phyloP scores from a whole-genome alignment of 345 rosid genomes.

The Boechera divaricarpa region DNA sequence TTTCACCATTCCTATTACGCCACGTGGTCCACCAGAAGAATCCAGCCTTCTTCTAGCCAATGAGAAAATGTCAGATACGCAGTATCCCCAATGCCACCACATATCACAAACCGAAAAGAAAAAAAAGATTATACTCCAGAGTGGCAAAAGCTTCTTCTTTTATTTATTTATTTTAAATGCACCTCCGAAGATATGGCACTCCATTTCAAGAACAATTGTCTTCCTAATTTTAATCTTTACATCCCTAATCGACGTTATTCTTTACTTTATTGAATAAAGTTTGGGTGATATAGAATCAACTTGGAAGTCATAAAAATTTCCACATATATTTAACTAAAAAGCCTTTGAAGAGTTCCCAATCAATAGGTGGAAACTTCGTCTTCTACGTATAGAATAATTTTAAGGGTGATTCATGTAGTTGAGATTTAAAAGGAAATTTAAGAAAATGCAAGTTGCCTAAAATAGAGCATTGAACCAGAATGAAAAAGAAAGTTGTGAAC shows the following conservation, averaged over 20 bases:
- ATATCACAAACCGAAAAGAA: neutral
- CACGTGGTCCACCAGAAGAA: constrained; percentile 27
- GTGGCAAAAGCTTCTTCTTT: constrained; percentile 40
- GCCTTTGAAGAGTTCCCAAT: constrained; percentile 14
- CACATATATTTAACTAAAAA: neutral
- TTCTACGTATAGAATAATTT: neutral
- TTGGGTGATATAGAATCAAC: constrained; percentile 13
- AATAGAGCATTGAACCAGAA: neutral
- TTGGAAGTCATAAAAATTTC: constrained; percentile 18
- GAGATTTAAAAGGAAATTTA: neutral
- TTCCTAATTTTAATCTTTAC: constrained; percentile 3
- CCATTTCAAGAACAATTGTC: constrained; percentile 29
- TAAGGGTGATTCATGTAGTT: constrained; percentile 3
- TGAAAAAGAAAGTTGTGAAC: neutral
- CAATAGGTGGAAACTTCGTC: constrained; percentile 26
- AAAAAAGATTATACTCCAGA: constrained; percentile 33
- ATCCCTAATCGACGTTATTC: neutral
- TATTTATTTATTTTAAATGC: neutral
- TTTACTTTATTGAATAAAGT: neutral
- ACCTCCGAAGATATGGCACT: constrained; percentile 33
- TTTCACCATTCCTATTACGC: constrained; percentile 17
- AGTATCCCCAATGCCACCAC: constrained; percentile 29
- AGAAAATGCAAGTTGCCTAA: constrained; percentile 24
- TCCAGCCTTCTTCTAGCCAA: constrained; percentile 28
- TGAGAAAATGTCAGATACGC: constrained; percentile 28